phyloP scores from a whole-genome alignment of 1,139 yeast species.

The Arxiozyma heterogenica region DNA sequence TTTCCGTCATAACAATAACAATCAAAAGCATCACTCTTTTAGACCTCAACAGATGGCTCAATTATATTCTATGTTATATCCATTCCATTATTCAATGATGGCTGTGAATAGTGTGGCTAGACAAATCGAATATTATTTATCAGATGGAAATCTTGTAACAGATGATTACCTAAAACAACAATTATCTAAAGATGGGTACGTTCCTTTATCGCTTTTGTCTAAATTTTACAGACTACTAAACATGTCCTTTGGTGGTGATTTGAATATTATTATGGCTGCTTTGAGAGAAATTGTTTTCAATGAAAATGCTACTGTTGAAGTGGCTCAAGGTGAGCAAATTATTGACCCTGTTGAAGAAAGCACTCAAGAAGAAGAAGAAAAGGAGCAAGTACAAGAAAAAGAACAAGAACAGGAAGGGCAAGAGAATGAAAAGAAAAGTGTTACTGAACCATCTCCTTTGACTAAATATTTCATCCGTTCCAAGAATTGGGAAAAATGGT shows the following conservation, averaged over 20 bases:
- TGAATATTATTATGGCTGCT: slow-evolving; percentile 28
- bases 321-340: slow-evolving; percentile 16
- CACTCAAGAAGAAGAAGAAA: slow-evolving; percentile 1
- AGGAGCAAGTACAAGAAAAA: not conserved
- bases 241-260: slow-evolving; percentile 31
- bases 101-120: slow-evolving; percentile 36
- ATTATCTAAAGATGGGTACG: slow-evolving; percentile 28
- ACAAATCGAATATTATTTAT: slow-evolving; percentile 84
- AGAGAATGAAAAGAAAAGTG: slow-evolving; percentile 7
- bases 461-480: slow-evolving; percentile 25
- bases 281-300: slow-evolving; percentile 28
- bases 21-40: slow-evolving; percentile 6
- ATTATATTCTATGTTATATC: slow-evolving; percentile 9
- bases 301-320: slow-evolving; percentile 26
- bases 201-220: slow-evolving; percentile 26
- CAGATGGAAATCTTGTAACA: slow-evolving; percentile 60
- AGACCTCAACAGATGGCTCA: slow-evolving; percentile 13
- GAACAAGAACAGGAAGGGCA: slow-evolving; percentile 2
- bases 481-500: slow-evolving; percentile 22
- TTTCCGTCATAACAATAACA: slow-evolving; percentile 7
- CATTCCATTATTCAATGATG: slow-evolving; percentile 22
- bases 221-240: slow-evolving; percentile 29
- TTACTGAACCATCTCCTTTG: slow-evolving; percentile 12
- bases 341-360: slow-evolving; percentile 2
- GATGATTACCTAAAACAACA: slow-evolving; percentile 27